A percentile compares a stretch with the other conserved stretches of the same genome.
Evolutionary conservation across 768 basidiomycete species (phyloP).

Genomic region (Russula foetens): DNA sequence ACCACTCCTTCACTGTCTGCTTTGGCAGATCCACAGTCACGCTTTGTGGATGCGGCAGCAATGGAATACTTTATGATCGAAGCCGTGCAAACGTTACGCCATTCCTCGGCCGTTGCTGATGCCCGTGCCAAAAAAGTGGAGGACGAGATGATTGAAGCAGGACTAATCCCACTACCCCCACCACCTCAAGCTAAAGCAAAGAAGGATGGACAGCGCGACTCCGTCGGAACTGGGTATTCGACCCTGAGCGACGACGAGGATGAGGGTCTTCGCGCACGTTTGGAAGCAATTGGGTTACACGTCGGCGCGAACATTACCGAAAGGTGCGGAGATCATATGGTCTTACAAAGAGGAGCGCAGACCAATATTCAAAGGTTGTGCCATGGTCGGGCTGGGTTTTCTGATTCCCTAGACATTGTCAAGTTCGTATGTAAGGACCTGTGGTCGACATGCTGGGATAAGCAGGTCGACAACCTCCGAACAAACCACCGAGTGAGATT

Average conservation of each 20-base stretch:
- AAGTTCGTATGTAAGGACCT: slow-evolving; percentile 96
- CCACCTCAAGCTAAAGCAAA: slow-evolving; percentile 33
- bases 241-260: slow-evolving; percentile 54
- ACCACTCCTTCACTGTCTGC: slow-evolving; percentile 33
- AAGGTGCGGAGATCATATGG: slow-evolving; percentile 41
- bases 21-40: slow-evolving; percentile 56
- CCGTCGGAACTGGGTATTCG: slow-evolving; percentile 26
- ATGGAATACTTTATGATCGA: slow-evolving; percentile 88
- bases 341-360: background rate
- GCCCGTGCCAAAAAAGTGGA: slow-evolving; percentile 61
- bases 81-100: slow-evolving; percentile 63
- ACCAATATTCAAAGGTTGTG: slow-evolving; percentile 46
- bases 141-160: slow-evolving; percentile 72
- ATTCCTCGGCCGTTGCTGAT: slow-evolving; percentile 65
- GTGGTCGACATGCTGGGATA: slow-evolving; percentile 89
- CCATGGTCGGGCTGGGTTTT: slow-evolving; percentile 63
- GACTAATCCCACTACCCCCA: slow-evolving; percentile 50
- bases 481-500: slow-evolving; percentile 82
- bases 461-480: slow-evolving; percentile 91
- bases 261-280: slow-evolving; percentile 53
- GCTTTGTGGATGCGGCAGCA: slow-evolving; percentile 54
- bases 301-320: slow-evolving; percentile 84
- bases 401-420: slow-evolving; percentile 81
- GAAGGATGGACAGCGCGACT: slow-evolving; percentile 33
- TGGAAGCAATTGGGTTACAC: slow-evolving; percentile 80